Conservation (phyloP, 208 protist genomes). For the Leishmania lainsoni region DNA sequence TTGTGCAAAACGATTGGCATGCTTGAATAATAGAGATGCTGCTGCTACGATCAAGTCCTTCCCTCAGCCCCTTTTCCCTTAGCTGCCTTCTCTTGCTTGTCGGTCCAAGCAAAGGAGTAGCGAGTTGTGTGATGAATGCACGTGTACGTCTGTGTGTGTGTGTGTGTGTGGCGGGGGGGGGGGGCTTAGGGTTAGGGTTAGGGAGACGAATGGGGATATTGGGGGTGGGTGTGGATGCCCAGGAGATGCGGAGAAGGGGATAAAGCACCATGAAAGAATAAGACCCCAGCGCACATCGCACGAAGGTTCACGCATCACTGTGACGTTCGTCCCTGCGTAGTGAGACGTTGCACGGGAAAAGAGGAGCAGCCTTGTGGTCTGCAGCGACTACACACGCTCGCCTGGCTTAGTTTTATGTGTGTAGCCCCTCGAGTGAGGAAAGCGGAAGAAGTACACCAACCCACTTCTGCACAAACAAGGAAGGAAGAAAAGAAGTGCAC, state of each 20-base stretch:
- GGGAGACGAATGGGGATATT: background rate
- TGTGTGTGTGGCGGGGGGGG: background rate
- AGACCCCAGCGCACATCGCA: background rate
- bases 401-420: no score
- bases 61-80: background rate
- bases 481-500: background rate
- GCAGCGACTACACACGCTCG: background rate
- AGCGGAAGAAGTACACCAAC: no score
- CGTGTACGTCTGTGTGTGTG: background rate
- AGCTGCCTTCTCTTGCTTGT: background rate
- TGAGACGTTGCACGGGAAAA: background rate
- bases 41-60: background rate
- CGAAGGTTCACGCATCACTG: background rate
- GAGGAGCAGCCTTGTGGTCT: background rate
- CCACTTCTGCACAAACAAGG: background rate
- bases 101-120: background rate
- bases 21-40: background rate
- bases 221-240: background rate
- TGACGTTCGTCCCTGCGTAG: background rate
- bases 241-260: background rate
- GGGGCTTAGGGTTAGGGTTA: background rate
- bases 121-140: background rate
- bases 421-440: no score
- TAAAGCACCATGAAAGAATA: background rate
- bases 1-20: conserved; percentile 31